Evolutionary conservation across 257 asterid species (phyloP).

Genomic region (Forsythia viridissima): DNA sequence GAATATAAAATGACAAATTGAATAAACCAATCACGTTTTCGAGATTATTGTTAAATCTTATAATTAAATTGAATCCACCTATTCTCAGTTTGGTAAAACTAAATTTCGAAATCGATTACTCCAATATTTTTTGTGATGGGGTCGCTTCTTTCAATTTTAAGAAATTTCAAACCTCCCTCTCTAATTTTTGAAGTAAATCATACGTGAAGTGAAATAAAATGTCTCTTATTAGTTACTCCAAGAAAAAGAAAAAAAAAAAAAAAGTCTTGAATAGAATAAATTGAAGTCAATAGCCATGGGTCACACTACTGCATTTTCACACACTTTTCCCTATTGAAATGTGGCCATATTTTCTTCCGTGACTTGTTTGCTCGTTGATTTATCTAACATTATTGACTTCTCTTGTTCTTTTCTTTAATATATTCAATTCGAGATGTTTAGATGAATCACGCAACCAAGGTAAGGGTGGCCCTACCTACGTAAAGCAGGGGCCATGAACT

Average conservation of each 20-base stretch:
- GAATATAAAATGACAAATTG: no score
- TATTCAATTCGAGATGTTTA: no score
- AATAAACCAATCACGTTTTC: no score
- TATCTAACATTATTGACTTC: neutral
- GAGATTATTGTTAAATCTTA: neutral
- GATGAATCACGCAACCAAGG: no score
- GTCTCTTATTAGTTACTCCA: neutral
- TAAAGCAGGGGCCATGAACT: no score
- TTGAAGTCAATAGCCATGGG: neutral
- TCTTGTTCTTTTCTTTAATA: no score
- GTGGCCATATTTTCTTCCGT: neutral
- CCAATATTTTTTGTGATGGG: no score
- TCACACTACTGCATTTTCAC: neutral
- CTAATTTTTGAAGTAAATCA: neutral
- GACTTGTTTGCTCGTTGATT: neutral
- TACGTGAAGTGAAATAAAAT: neutral
- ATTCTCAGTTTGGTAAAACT: no score
- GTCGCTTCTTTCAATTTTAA: neutral
- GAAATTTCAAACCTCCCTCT: neutral
- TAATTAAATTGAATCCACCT: no score
- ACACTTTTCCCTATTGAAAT: neutral
- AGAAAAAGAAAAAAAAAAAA: no score
- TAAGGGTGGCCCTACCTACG: no score
- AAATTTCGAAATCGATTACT: no score
- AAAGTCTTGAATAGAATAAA: neutral